A percentile compares a stretch with the other conserved stretches of the same genome.
Evolutionary conservation across 2,329 filamentous ascomycete genomes (phyloP).

Genomic region (Canariomyces notabilis): DNA sequence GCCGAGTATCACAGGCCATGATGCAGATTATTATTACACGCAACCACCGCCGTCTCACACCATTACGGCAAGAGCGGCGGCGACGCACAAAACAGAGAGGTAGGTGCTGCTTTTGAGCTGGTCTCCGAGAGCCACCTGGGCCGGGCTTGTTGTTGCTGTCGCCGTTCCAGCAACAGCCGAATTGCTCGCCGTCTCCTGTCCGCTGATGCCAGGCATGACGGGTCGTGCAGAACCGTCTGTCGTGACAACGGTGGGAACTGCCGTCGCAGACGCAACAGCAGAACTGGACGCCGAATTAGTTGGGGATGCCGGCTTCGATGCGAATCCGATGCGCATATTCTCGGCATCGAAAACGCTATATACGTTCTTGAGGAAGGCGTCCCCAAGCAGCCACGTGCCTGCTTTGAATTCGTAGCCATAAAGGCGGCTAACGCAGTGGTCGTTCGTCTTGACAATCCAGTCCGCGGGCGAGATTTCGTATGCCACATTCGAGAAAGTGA

Average conservation of each 20-base stretch:
- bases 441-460: conserved; percentile 54
- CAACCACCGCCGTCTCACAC: conserved; percentile 12
- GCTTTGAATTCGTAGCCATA: conserved; percentile 65
- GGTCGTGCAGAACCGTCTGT: conserved; percentile 15
- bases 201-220: conserved; percentile 31
- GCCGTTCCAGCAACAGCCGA: conserved; percentile 20
- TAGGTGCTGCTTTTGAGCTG: conserved; percentile 21
- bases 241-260: conserved; percentile 12
- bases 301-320: conserved; percentile 29
- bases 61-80: conserved; percentile 24
- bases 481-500: conserved; percentile 62
- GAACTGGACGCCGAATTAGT: conserved; percentile 21
- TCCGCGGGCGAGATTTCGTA: conserved; percentile 66
- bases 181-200: conserved; percentile 32
- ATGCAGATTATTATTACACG: not conserved
- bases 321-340: conserved; percentile 52
- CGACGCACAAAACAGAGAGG: conserved; percentile 22
- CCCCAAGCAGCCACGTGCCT: conserved; percentile 73
- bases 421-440: conserved; percentile 64
- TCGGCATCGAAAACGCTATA: conserved; percentile 82
- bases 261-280: conserved; percentile 18
- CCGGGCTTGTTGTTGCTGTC: conserved; percentile 21
- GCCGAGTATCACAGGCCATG: not conserved
- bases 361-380: conserved; percentile 84
- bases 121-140: conserved; percentile 24